These are phyloP conservation scores for Colletotrichum horii DNA, from an alignment of 2,329 filamentous ascomycete genomes.

Conservation along the genomic window DNA sequence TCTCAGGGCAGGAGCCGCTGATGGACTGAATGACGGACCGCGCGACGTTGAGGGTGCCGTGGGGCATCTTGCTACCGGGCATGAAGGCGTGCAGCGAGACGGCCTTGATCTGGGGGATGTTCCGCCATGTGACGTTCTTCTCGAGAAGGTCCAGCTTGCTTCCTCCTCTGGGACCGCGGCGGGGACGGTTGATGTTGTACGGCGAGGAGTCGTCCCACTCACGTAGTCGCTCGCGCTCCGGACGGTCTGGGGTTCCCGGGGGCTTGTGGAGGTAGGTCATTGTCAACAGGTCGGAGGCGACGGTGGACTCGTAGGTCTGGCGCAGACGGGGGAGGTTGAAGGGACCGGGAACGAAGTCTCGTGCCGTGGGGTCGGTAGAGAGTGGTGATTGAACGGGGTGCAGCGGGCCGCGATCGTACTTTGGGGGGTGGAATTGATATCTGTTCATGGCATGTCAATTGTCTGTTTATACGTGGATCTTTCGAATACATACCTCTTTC, in stretches of 20 bases:
- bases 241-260: constrained; percentile 68
- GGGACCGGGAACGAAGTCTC: constrained; percentile 87
- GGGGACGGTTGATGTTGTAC: constrained; percentile 90
- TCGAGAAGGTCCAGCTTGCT: constrained; percentile 75
- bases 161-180: constrained; percentile 82
- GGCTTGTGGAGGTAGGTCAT: constrained; percentile 87
- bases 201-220: constrained; percentile 90
- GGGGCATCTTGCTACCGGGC: constrained; percentile 73
- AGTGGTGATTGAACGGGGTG: constrained; percentile 92
- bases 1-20: constrained; percentile 73
- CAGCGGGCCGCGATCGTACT: constrained; percentile 91
- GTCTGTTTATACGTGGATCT: constrained; percentile 25
- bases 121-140: constrained; percentile 77
- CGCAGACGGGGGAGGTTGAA: constrained; percentile 87
- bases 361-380: constrained; percentile 84
- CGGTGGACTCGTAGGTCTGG: constrained; percentile 87
- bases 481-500: constrained; percentile 47
- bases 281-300: constrained; percentile 86
- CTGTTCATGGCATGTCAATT: constrained; percentile 37
- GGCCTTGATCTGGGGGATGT: constrained; percentile 81
- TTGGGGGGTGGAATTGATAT: constrained; percentile 94
- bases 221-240: constrained; percentile 71
- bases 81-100: constrained; percentile 82
- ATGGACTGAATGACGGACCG: constrained; percentile 87
- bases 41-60: constrained; percentile 79